Conservation (phyloP, 306 rosid genomes). For the Betula pendula region DNA sequence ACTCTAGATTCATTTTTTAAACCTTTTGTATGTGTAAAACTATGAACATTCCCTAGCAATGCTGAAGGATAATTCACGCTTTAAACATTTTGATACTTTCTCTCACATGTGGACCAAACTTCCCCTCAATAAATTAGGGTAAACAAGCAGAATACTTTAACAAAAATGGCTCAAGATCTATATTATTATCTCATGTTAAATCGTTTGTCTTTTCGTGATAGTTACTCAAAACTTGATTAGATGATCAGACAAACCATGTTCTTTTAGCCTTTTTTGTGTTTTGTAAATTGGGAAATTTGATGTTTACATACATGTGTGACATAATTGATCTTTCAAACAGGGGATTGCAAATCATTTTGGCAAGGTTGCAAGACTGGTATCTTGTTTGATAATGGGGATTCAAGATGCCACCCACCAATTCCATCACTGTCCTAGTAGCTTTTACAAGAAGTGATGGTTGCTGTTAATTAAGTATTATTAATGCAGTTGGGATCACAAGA, state of each 20-base stretch:
- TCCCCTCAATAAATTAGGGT: too few species aligned
- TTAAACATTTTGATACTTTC: too few species aligned
- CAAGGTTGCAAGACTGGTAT: conserved; percentile 12
- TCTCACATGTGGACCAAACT: too few species aligned
- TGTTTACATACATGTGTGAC: conserved; percentile 9
- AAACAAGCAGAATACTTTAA: too few species aligned
- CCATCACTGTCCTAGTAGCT: background rate
- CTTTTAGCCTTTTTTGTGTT: background rate
- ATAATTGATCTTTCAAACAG: conserved; percentile 9
- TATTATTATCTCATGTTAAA: too few species aligned
- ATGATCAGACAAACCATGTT: background rate
- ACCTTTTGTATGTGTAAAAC: background rate
- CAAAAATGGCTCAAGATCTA: too few species aligned
- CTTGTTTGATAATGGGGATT: background rate
- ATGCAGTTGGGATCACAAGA: conserved; percentile 27
- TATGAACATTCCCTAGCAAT: background rate
- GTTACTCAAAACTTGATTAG: background rate
- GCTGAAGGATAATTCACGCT: background rate
- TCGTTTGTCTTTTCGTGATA: too few species aligned
- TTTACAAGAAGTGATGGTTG: background rate
- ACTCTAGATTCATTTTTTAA: background rate
- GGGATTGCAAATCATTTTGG: conserved; percentile 9
- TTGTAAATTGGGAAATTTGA: background rate
- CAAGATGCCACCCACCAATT: conserved; percentile 7
- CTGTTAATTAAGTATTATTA: background rate